phyloP scores from a whole-genome alignment of 805 yeast genomes.

The Kurtzmaniella cleridarum region DNA sequence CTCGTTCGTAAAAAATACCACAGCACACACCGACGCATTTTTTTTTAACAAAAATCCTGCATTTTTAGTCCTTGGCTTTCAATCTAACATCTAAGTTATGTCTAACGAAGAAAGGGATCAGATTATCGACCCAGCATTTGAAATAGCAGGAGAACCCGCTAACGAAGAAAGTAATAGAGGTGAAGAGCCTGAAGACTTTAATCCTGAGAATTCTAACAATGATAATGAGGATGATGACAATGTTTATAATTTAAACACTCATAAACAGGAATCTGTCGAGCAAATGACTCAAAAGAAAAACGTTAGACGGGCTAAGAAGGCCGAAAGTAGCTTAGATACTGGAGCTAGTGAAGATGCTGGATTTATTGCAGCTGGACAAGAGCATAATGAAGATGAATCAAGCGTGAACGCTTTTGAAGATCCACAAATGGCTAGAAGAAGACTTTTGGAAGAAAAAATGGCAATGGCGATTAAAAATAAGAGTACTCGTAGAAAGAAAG shows the following conservation, averaged over 20 bases:
- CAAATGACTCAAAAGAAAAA: conserved; percentile 21
- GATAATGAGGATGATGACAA: conserved; percentile 16
- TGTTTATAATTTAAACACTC: conserved; percentile 18
- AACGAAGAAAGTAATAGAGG: not conserved
- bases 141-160: not conserved
- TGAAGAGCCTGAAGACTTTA: not conserved
- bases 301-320: conserved; percentile 17
- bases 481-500: conserved; percentile 56
- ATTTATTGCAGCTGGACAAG: conserved; percentile 7
- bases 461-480: conserved; percentile 68
- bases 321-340: conserved; percentile 7
- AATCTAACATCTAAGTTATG: not conserved
- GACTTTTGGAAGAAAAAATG: conserved; percentile 75
- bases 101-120: not conserved
- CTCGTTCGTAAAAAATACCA: too few species aligned
- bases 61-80: not conserved
- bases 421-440: conserved; percentile 47
- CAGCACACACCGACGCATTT: not conserved
- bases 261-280: conserved; percentile 10
- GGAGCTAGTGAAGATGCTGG: conserved; percentile 6
- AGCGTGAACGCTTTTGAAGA: conserved; percentile 24
- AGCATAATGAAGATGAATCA: conserved; percentile 6
- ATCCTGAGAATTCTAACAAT: not conserved
- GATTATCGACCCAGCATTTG: not conserved
- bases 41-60: not conserved